A percentile compares a stretch with the other conserved stretches of the same genome.
Evolutionary conservation across 2,329 filamentous ascomycete genomes (phyloP).

Genomic region (Capronia americana): DNA sequence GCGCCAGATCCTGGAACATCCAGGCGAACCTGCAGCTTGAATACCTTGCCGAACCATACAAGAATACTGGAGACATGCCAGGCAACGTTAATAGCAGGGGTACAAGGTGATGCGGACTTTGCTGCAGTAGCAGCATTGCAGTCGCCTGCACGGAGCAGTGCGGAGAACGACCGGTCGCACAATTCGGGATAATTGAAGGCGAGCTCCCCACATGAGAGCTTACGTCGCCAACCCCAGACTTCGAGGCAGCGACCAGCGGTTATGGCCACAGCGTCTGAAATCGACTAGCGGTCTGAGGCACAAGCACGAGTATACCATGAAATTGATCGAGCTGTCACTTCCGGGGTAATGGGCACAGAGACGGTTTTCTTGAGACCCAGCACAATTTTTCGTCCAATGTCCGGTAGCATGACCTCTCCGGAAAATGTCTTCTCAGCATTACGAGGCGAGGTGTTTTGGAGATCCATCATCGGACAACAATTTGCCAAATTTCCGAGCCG

Average conservation of each 20-base stretch:
- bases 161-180: conserved; percentile 27
- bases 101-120: not conserved
- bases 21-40: conserved; percentile 20
- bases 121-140: conserved; percentile 17
- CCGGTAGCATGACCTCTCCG: not conserved
- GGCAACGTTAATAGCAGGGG: conserved; percentile 18
- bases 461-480: not conserved
- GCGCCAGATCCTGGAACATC: conserved; percentile 68
- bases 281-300: conserved; percentile 19
- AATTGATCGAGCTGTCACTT: conserved; percentile 77
- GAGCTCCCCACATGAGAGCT: conserved; percentile 27
- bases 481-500: conserved; percentile 14
- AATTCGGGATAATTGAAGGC: conserved; percentile 26
- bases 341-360: conserved; percentile 71
- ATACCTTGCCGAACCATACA: conserved; percentile 5
- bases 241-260: not conserved
- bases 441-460: conserved; percentile 10
- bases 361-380: not conserved
- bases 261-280: not conserved
- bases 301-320: conserved; percentile 57
- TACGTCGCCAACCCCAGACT: not conserved
- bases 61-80: not conserved
- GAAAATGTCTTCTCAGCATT: conserved; percentile 8
- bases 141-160: conserved; percentile 15
- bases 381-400: not conserved